Evolutionary conservation across 2,329 filamentous ascomycete species (phyloP).

Genomic region (Ploettnerulaceae sp.): DNA sequence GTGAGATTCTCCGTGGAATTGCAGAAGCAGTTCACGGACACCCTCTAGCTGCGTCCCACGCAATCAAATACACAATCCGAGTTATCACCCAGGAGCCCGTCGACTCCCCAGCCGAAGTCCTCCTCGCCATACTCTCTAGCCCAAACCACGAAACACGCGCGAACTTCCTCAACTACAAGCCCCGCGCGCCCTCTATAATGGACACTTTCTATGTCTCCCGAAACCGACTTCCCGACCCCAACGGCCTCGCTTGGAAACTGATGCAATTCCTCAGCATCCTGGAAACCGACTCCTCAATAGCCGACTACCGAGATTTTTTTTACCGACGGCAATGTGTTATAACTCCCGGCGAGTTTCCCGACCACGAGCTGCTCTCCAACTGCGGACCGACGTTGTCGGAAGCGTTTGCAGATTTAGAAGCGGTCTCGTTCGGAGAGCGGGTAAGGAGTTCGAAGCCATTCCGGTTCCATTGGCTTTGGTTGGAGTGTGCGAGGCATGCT

Average conservation of each 20-base stretch:
- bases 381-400: background rate
- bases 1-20: background rate
- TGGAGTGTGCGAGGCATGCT: background rate
- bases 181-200: background rate
- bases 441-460: background rate
- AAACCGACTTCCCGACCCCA: background rate
- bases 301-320: slow-evolving; percentile 5
- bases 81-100: background rate
- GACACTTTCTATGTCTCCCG: slow-evolving; percentile 4
- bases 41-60: background rate
- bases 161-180: background rate
- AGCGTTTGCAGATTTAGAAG: background rate
- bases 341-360: background rate
- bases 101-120: background rate
- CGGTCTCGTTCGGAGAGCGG: slow-evolving; percentile 2
- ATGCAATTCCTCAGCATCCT: slow-evolving; percentile 3
- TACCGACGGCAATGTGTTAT: background rate
- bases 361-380: background rate
- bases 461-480: background rate
- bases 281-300: background rate
- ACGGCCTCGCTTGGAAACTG: slow-evolving; percentile 1
- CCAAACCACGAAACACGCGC: background rate
- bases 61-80: slow-evolving; percentile 1
- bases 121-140: background rate
- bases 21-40: background rate